phyloP scores from a whole-genome alignment of 768 basidiomycete genomes.

The Krasilnikovozyma curviuscula region DNA sequence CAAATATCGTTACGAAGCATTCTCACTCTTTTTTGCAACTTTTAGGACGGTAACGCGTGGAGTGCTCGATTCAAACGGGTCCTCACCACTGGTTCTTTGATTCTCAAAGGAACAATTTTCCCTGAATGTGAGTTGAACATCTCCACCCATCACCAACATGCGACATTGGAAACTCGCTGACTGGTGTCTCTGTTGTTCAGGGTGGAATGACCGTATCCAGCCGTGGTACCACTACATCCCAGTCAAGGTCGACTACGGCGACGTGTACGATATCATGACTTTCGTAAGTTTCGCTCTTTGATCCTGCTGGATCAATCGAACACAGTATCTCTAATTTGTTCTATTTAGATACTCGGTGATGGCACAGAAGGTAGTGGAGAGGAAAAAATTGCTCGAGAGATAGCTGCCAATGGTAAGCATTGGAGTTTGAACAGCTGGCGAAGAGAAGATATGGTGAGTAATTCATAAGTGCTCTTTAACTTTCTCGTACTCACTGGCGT shows the following conservation, averaged over 20 bases:
- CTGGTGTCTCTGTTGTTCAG: background rate
- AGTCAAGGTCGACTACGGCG: constrained; percentile 40
- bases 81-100: constrained; percentile 18
- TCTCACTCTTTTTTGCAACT: too few relatives aligned
- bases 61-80: constrained; percentile 24
- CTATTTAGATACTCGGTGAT: constrained; percentile 29
- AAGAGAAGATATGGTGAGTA: constrained; percentile 35
- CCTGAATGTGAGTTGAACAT: too few relatives aligned
- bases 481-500: too few relatives aligned
- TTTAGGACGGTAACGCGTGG: too few relatives aligned
- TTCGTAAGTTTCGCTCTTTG: constrained; percentile 27
- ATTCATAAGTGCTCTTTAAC: too few relatives aligned
- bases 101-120: constrained; percentile 24
- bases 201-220: background rate
- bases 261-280: constrained; percentile 48
- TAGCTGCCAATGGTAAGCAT: constrained; percentile 37
- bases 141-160: too few relatives aligned
- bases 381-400: constrained; percentile 39
- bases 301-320: background rate
- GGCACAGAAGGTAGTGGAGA: constrained; percentile 36
- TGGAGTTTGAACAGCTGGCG: constrained; percentile 46
- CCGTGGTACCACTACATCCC: constrained; percentile 34
- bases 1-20: too few relatives aligned
- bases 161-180: too few relatives aligned
- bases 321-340: constrained; percentile 36